Evolutionary conservation across 805 yeast genomes (phyloP), one percentile per base, ranked within the genome.

Genomic region (Pichia occidentalis): DNA sequence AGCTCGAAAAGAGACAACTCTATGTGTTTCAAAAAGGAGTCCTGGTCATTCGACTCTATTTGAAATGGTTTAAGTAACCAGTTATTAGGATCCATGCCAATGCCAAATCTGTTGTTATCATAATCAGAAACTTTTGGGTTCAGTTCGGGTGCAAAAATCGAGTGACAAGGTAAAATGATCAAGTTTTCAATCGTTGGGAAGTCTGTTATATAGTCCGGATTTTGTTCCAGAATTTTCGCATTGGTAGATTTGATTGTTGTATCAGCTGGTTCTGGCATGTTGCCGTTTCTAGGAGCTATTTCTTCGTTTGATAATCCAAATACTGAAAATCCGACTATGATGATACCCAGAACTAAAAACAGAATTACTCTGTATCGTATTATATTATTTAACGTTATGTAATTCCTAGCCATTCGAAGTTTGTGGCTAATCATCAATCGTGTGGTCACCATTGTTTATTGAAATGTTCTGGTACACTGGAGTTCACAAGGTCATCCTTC

Each of bases 51-150:
- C 0, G 87, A 85, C 43, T 77, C 82, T 5, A 61, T 39, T 55
- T 85, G 95, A 49, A 84, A 84, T 0, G 75, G 60, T 9, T 75
- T 87, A 35, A 85, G 53, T 16, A 49, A 49, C 95, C 95, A 85
- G 46, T 82, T 85, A 1, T 55, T 56, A 9, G 65, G 56, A 4
- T 45, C 37, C 14, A 60, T 59, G 0, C 88, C 88, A 5, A 62
- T 49, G 8, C 68, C 63, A 1, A 26, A 32, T 24, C 36, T 21
- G 13, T 34, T 21, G 3, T 18, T 17, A 10, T 21, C 13, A 21
- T 3, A 18, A 3, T 5, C 16, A 11, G 8, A 9, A 14, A 16
- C 10, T 21, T 24, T 13, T 17, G 23, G 5, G 18, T 39, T 39
- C 24, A 39, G 22, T 21, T 40, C 43, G 24, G 48, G 44, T 12